Base-by-base conservation (phyloP, 2,329 filamentous ascomycete genomes). In the Aspergillus spinulosporus region DNA sequence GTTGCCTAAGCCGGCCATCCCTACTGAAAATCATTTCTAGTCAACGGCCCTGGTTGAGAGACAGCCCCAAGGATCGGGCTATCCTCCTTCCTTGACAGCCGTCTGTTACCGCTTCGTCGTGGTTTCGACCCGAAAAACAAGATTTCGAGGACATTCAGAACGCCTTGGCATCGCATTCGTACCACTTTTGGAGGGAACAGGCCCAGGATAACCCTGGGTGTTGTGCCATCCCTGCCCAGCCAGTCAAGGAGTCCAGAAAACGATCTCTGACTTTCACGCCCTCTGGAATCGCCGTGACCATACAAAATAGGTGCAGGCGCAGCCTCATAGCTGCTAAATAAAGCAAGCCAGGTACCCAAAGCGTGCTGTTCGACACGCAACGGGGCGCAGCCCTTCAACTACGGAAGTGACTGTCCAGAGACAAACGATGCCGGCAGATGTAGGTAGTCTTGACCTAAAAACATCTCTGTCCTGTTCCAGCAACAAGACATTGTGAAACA, bases 401-500 rank as follows among this genome's bases (percentile, higher is more conserved):
- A 51, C 34, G 15, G 39, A 43, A 47, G 8, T 11, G 36, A 15
- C 14, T 36, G 8, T 34, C 12, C 36, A 21, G 31, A 50, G 14
- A 42, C 40, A 46, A 49, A 48, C 37, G 37, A 50, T 32, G 26
- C n/a, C 32, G 34, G 46, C 46, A 14, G 26, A 11, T 7, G 9
- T 15, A 45, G 11, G 28, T 61, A 59, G 57, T 61, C 53, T 61
- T 61, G 59, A 21, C 21, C 21, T 21, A 40, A 34, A 34, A 28
- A 29, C 21, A 21, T 11, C 34, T 5, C 29, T n/a, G 15, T 21
- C 21, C 49, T 43, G 43, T 43, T 47, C 52, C 44, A 49, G 15
- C 40, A 14, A 26, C 46, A 48, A 52, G 34, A 42, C 42, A 51
- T 53, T 29, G 36, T 53, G 49, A 56, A 46, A 56, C 57, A 29